Evolutionary conservation across 208 protist species (phyloP), one percentile per base, ranked within the genome.

Genomic region (Wallacemonas sp.): DNA sequence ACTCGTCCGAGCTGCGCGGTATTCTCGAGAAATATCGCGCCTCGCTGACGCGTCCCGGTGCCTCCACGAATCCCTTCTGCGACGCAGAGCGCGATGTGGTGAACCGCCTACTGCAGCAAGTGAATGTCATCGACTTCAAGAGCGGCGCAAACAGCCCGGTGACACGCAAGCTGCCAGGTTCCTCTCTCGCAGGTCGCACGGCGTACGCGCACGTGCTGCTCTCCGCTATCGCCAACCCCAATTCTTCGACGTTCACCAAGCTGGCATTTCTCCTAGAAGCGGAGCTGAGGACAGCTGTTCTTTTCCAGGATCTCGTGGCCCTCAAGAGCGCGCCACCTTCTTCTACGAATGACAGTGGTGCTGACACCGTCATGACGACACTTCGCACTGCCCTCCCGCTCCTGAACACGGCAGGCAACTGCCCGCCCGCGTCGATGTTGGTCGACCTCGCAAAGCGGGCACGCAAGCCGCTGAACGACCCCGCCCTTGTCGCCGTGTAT

Each of bases 171-270:
- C 32, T 59, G 5, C n/a, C 31, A 11, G 4, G n/a, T 7, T 41
- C 12, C 4, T 42, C 52, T 3, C 16, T 11, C 14, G 14, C 36
- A 26, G 52, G 26, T 3, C 14, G 14, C 26, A 0, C 10, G 5
- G 31, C 52, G 18, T 50, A 64, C 41, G 7, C 26, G 57, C 57
- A 64, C 10, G 18, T 49, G 22, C 18, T 64, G 26, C 39, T 64
- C 1, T 45, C 57, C 3, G 23, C 18, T 38, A 10, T 50, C 22
- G 16, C 25, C 10, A 22, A 45, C 39, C 41, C 36, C 10, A 20
- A 49, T n/a, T 49, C 5, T 3, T 23, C 18, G 14, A 42, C 52
- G 31, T 59, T 59, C 52, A 18, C 22, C 11, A 59, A 59, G 32
- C 10, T 26, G 0, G 52, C 31, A 11, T 59, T 33, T n/a, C 11